Percentiles rank a stretch among this genome's conserved stretches.
These are phyloP conservation scores for Austroboletus festivus DNA, from an alignment of 768 basidiomycete genomes.

Conservation along the genomic window DNA sequence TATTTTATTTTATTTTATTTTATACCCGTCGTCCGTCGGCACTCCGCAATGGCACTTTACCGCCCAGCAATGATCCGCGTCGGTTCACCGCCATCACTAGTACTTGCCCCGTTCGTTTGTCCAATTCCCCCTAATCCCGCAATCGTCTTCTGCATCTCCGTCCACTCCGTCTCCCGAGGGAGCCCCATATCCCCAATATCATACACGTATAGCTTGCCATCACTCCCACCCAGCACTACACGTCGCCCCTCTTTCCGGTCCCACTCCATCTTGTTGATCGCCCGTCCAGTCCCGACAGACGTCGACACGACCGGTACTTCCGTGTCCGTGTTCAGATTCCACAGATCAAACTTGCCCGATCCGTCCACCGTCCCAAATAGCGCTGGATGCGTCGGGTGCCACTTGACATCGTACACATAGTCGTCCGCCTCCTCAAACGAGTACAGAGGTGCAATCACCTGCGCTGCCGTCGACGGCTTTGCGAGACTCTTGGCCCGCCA, in stretches of 20 bases:
- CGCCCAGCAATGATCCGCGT: conserved; percentile 36
- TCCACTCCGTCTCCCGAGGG: conserved; percentile 91
- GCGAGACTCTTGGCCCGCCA: conserved; percentile 83
- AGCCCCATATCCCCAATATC: conserved; percentile 90
- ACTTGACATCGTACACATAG: conserved; percentile 97
- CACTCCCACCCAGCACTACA: conserved; percentile 86
- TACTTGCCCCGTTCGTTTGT: conserved; percentile 36
- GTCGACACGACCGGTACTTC: conserved; percentile 96
- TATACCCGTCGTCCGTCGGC: too few relatives aligned
- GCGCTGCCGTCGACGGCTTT: conserved; percentile 62
- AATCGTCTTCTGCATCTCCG: conserved; percentile 84
- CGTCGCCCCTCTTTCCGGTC: conserved; percentile 90
- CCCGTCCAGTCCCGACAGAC: conserved; percentile 70
- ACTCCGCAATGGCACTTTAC: conserved; percentile 22
- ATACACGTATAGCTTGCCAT: conserved; percentile 90
- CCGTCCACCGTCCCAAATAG: conserved; percentile 93
- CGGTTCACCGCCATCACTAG: conserved; percentile 28
- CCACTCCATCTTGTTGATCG: conserved; percentile 95
- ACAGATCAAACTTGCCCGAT: conserved; percentile 91
- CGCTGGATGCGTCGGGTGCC: conserved; percentile 96
- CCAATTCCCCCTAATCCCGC: conserved; percentile 61
- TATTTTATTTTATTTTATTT: too few relatives aligned
- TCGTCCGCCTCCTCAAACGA: conserved; percentile 98
- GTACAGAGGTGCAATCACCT: conserved; percentile 68
- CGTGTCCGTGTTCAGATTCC: conserved; percentile 96